phyloP scores from a whole-genome alignment of 345 rosid genomes.

The Salix brachista region DNA sequence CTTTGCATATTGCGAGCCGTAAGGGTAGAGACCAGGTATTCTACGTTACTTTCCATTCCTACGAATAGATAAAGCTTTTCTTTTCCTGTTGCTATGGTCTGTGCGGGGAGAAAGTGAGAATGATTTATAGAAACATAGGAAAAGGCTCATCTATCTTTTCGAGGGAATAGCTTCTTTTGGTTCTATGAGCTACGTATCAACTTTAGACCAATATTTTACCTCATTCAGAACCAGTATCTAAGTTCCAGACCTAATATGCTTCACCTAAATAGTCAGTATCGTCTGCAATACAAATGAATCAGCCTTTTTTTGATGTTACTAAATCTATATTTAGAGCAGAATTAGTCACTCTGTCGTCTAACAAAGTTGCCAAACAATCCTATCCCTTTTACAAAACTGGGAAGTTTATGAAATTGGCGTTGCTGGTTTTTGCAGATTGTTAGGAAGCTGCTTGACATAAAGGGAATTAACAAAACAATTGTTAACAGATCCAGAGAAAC shows the following conservation, averaged over 20 bases:
- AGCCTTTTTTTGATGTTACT: neutral
- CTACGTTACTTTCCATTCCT: neutral
- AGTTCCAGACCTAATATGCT: neutral
- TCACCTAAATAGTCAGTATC: neutral
- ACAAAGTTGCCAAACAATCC: neutral
- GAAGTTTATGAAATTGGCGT: conserved; percentile 1
- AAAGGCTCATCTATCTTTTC: too few relatives aligned
- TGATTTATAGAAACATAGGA: too few relatives aligned
- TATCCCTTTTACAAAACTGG: neutral
- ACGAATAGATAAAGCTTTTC: neutral
- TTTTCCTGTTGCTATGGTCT: neutral
- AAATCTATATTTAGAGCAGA: neutral
- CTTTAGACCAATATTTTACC: neutral
- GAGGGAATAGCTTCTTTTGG: neutral
- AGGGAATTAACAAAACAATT: conserved; percentile 43
- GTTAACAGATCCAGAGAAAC: conserved; percentile 72
- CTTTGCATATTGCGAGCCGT: conserved; percentile 73
- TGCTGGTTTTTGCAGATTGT: conserved; percentile 53
- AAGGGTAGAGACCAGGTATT: conserved; percentile 69
- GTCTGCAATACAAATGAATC: neutral
- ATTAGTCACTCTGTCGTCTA: neutral
- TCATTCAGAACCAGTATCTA: neutral
- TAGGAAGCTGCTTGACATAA: conserved; percentile 33
- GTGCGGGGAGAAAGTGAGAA: neutral
- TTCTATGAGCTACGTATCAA: neutral